Base-by-base conservation (phyloP, 2,329 filamentous ascomycete genomes). In the Penicillium sp. region DNA sequence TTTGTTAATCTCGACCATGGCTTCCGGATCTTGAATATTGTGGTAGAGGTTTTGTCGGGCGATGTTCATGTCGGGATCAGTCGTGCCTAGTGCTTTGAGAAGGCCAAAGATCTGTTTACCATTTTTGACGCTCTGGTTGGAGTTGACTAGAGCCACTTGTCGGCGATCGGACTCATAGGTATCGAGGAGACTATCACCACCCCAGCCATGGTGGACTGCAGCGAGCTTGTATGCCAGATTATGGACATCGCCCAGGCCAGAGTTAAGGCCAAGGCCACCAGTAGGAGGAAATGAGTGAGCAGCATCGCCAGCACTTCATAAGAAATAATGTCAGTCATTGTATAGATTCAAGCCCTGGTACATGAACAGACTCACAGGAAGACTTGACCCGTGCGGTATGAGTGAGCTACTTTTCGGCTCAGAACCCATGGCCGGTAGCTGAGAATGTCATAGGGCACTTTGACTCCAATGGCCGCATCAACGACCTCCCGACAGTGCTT, bases 191-290 rank as follows among this genome's bases (percentile, higher is more conserved):
- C 31, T 37, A 44, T 69, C 7, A 19, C 57, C 33, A 26, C 56
- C 58, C 54, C 62, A 52, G 57, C 75, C 70, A 22, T 75, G 68
- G 24, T 74, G 71, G 1, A 76, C 71, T 0, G 70, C 70, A 5
- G 72, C 72, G 7, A 79, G 68, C 59, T 76, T 77, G 53, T 73
- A 75, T 0, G 67, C 79, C 0, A 84, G 72, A 57, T 84, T 84
- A 31, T 79, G 71, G 3, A 79, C 77, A 53, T 84, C 81, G 7
- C 79, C 77, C 5, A 84, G 69, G 0, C 81, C 80, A 0, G 77
- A 78, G 62, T 84, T 84, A 72, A 85, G 79, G 2, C 82, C 83
- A 53, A 83, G 81, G 0, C 80, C 82, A 1, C 81, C 82, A 0
- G 78, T 78, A 0, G 80, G 80, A 31, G 75, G 80, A 56, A 84